phyloP scores from a whole-genome alignment of 1,284 basidiomycete species.

The Sphaerobolus stellatus region DNA sequence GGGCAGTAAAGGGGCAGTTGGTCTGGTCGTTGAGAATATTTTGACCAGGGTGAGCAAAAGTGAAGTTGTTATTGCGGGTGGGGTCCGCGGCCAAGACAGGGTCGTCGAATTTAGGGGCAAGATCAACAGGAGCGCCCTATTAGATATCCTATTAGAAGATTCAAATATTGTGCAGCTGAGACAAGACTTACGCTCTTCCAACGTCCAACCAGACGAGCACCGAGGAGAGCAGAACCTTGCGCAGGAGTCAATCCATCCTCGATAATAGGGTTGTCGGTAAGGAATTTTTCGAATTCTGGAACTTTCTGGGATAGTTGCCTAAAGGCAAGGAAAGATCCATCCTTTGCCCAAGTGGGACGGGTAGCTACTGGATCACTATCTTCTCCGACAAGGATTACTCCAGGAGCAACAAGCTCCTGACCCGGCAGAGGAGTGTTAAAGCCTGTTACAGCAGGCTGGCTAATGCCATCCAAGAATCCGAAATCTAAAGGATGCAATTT shows the following conservation, averaged over 20 bases:
- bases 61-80: slow-evolving; percentile 18
- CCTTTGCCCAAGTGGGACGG: slow-evolving; percentile 13
- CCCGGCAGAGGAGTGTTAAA: slow-evolving; percentile 18
- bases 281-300: slow-evolving; percentile 13
- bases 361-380: slow-evolving; percentile 3
- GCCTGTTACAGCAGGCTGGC: slow-evolving; percentile 17
- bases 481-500: neutral
- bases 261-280: slow-evolving; percentile 5
- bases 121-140: slow-evolving; percentile 19
- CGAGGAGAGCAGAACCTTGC: slow-evolving; percentile 14
- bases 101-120: slow-evolving; percentile 15
- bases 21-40: neutral
- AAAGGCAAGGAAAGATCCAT: slow-evolving; percentile 1
- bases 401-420: slow-evolving; percentile 15
- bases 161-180: neutral
- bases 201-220: slow-evolving; percentile 21
- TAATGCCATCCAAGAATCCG: slow-evolving; percentile 19
- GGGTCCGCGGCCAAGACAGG: slow-evolving; percentile 13
- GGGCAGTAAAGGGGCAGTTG: slow-evolving; percentile 1
- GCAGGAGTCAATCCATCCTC: neutral
- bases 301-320: slow-evolving; percentile 4
- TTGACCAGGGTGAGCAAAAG: slow-evolving; percentile 6
- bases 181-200: slow-evolving; percentile 20
- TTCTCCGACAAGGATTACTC: slow-evolving; percentile 15
- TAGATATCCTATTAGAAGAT: neutral